These are phyloP conservation scores for Styphnolobium japonicum DNA, from an alignment of 306 rosid species.

Conservation along the genomic window DNA sequence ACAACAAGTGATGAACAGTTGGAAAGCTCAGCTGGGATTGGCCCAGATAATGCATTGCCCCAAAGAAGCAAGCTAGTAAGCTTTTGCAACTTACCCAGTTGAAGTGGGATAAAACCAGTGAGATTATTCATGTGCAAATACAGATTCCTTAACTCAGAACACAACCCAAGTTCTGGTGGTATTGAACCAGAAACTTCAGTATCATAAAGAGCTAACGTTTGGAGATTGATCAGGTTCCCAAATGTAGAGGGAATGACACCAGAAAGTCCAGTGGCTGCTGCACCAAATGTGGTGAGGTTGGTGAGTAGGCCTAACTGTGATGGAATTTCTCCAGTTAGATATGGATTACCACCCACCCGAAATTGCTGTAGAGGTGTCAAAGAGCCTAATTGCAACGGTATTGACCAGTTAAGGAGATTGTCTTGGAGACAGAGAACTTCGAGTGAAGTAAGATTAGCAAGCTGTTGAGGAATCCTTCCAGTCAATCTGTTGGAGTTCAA, in stretches of 20 bases:
- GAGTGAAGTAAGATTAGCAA: slow-evolving; percentile 67
- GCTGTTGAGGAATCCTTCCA: slow-evolving; percentile 60
- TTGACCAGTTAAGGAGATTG: slow-evolving; percentile 75
- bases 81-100: slow-evolving; percentile 74
- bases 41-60: slow-evolving; percentile 75
- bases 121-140: slow-evolving; percentile 85
- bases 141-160: slow-evolving; percentile 79
- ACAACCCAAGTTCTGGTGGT: slow-evolving; percentile 73
- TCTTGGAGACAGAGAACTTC: slow-evolving; percentile 80
- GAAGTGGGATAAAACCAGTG: slow-evolving; percentile 70
- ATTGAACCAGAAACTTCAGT: slow-evolving; percentile 76
- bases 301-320: slow-evolving; percentile 66
- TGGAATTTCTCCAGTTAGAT: slow-evolving; percentile 76
- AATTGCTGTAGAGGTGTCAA: slow-evolving; percentile 78
- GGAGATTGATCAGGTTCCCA: slow-evolving; percentile 78
- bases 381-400: slow-evolving; percentile 82
- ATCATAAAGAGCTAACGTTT: slow-evolving; percentile 82
- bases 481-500: slow-evolving; percentile 70
- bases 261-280: slow-evolving; percentile 87
- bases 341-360: slow-evolving; percentile 86
- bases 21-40: slow-evolving; percentile 77
- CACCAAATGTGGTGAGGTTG: slow-evolving; percentile 91
- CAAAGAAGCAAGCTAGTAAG: slow-evolving; percentile 81
- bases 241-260: slow-evolving; percentile 80
- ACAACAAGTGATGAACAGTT: slow-evolving; percentile 83